Conservation (phyloP, 75 land plant genomes). For the Ceratopteris richardii region DNA sequence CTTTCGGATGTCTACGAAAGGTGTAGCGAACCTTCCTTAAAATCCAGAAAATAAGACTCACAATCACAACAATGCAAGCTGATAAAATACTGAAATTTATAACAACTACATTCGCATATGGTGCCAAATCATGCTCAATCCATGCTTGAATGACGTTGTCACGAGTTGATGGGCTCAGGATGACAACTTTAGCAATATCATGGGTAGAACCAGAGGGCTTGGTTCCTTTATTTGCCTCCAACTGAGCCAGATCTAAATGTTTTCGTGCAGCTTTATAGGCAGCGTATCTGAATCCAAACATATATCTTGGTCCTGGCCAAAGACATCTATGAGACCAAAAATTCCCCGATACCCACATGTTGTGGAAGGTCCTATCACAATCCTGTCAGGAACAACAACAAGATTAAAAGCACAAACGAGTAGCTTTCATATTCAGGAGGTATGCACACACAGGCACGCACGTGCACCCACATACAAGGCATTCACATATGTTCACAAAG, state of each 20-base stretch:
- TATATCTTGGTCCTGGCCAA: constrained; percentile 40
- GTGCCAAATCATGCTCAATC: constrained; percentile 38
- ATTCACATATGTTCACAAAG: no score
- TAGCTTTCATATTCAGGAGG: background rate
- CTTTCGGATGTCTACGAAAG: background rate
- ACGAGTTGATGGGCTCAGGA: constrained; percentile 35
- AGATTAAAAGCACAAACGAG: background rate
- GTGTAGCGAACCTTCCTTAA: background rate
- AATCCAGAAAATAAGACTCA: background rate
- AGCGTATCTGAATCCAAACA: constrained; percentile 39
- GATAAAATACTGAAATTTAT: constrained; percentile 27
- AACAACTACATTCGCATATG: constrained; percentile 20
- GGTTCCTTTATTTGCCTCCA: constrained; percentile 7
- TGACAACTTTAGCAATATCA: constrained; percentile 21
- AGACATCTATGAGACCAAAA: constrained; percentile 40
- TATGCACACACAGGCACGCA: no score
- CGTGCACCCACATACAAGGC: no score
- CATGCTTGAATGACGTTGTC: constrained; percentile 40
- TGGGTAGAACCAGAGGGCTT: constrained; percentile 2
- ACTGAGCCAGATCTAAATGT: constrained; percentile 29
- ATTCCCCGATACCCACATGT: constrained; percentile 20
- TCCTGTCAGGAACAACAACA: constrained; percentile 15
- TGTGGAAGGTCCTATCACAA: constrained; percentile 28
- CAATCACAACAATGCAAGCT: constrained; percentile 10
- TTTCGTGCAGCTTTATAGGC: constrained; percentile 27